Base-by-base conservation (phyloP, 2,329 filamentous ascomycete species). In the Mariannaea elegans region DNA sequence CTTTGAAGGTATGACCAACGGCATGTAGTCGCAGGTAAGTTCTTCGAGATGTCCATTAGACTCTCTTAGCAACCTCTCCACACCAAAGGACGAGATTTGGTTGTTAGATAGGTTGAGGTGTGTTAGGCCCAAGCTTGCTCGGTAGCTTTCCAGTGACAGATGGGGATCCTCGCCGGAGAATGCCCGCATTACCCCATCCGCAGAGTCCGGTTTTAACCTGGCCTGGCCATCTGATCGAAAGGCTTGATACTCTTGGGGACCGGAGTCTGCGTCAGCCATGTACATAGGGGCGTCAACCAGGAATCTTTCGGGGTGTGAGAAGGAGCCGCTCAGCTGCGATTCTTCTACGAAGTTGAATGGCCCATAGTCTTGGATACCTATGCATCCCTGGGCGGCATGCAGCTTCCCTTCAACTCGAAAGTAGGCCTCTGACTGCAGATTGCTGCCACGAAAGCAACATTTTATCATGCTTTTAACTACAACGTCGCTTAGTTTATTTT, bases 91-190 rank as follows among this genome's bases (percentile, higher is more conserved):
- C 0, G 83, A 82, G 36, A 88, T 68, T 1, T 68, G 66, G 56
- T 85, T 88, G 31, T 75, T 74, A 24, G 82, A 84, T 10, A 89
- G 61, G 47, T 81, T 78, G 14, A 89, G 71, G 63, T 88, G 86
- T 0, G 86, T 87, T 44, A 88, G 67, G 3, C 75, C 75, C 3
- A 21, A 14, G 13, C 68, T 61, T 16, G 39, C 45, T 21, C 65
- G 65, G 19, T 69, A 71, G 21, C 57, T 63, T 6, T 68, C 65
- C 24, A 58, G 50, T 3, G 59, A 48, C 21, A 65, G 54, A 36
- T 61, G 49, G 31, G 48, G 61, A 41, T 74, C 64, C 34, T 71
- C 63, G 12, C 68, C 69, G 14, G 66, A 66, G 5, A 75, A 61
- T 7, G 68, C 61, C 18, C 62, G 57, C 39, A 54, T 60, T 4